Evolutionary conservation across 352 stramenopile species (phyloP).

Genomic region (Globisporangium lucens): DNA sequence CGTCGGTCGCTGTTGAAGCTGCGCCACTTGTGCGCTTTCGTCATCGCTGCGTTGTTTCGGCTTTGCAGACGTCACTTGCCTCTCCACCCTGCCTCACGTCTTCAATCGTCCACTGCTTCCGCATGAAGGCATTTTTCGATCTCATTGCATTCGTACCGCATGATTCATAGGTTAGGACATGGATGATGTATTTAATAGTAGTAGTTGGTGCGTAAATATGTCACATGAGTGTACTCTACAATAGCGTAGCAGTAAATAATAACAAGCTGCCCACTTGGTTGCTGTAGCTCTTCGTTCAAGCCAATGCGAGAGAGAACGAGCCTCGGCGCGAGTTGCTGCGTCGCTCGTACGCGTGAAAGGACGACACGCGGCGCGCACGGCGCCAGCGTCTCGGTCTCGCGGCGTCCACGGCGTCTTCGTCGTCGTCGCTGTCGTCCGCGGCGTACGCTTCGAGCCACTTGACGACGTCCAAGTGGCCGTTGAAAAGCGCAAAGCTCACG

Average conservation of each 20-base stretch:
- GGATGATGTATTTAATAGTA: neutral
- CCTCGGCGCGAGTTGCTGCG: slow-evolving; percentile 18
- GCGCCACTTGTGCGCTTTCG: neutral
- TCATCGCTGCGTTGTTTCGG: neutral
- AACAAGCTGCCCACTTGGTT: neutral
- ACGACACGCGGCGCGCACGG: slow-evolving; percentile 15
- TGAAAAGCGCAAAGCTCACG: slow-evolving; percentile 62
- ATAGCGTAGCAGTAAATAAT: neutral
- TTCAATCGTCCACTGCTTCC: neutral
- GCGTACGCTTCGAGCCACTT: slow-evolving; percentile 58
- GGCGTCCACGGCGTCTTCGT: slow-evolving; percentile 9
- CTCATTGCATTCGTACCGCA: neutral
- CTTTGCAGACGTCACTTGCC: neutral
- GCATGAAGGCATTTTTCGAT: neutral
- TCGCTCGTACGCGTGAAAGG: slow-evolving; percentile 17
- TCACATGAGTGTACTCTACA: neutral
- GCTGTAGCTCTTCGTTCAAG: neutral
- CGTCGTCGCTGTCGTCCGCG: slow-evolving; percentile 14
- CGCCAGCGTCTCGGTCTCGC: slow-evolving; percentile 6
- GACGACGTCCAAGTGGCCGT: slow-evolving; percentile 62
- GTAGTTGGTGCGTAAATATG: neutral
- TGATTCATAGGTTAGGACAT: neutral
- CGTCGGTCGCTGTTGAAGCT: neutral
- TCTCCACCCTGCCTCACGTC: neutral
- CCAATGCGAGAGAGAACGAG: slow-evolving; percentile 13